Evolutionary conservation across 371 early-diverging fungal species (phyloP).

Genomic region (Mortierella sp.): DNA sequence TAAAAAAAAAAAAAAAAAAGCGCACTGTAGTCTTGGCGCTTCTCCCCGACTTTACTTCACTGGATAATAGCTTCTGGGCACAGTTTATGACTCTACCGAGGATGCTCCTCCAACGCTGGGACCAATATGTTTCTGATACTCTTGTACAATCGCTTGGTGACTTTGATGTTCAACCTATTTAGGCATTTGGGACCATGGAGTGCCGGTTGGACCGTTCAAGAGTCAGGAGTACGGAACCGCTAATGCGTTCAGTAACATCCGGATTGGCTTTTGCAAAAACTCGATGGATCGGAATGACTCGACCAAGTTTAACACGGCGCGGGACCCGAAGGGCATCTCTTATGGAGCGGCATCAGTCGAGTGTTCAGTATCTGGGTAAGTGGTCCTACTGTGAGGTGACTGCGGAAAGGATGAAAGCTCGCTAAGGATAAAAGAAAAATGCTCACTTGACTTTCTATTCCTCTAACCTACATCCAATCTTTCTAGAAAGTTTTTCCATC

Average conservation of each 20-base stretch:
- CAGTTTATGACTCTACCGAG: background rate
- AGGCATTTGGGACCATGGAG: conserved; percentile 58
- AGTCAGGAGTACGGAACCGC: conserved; percentile 61
- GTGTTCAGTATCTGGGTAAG: conserved; percentile 59
- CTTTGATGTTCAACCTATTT: too few species aligned
- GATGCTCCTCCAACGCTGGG: too few species aligned
- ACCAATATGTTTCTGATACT: too few species aligned
- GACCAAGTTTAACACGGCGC: conserved; percentile 33
- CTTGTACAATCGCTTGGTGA: too few species aligned
- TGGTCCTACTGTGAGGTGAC: too few species aligned
- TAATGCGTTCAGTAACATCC: conserved; percentile 54
- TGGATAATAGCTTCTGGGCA: background rate
- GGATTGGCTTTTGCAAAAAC: conserved; percentile 56
- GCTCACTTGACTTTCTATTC: too few species aligned
- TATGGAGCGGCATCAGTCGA: conserved; percentile 58
- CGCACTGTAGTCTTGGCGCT: too few species aligned
- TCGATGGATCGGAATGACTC: conserved; percentile 36
- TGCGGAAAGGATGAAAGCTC: too few species aligned
- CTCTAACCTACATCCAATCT: too few species aligned
- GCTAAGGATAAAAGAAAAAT: background rate
- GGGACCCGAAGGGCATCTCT: conserved; percentile 32
- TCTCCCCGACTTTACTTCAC: background rate
- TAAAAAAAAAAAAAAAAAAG: background rate
- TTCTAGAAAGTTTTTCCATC: conserved; percentile 46
- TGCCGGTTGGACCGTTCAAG: conserved; percentile 60